Evolutionary conservation across 805 yeast species (phyloP).

Genomic region (Spathaspora arborariae): DNA sequence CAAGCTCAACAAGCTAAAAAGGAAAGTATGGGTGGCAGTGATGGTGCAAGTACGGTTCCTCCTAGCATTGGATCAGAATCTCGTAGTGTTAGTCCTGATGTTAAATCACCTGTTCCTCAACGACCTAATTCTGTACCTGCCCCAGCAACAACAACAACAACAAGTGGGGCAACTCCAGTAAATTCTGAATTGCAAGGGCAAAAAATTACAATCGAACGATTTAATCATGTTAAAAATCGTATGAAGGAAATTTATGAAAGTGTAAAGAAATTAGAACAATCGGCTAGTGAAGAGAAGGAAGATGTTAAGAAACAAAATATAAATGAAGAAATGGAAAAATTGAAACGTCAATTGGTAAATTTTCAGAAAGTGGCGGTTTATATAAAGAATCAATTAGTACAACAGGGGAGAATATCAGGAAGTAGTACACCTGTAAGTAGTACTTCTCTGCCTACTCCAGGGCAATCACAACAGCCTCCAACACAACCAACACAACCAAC

Average conservation of each 20-base stretch:
- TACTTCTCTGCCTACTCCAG: not conserved
- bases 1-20: conserved; percentile 16
- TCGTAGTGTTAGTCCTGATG: conserved; percentile 17
- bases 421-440: conserved; percentile 9
- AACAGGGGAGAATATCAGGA: conserved; percentile 21
- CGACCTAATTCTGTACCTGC: conserved; percentile 2
- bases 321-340: conserved; percentile 9
- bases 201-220: conserved; percentile 34
- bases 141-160: not conserved
- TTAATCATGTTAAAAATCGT: conserved; percentile 40
- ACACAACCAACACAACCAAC: conserved; percentile 3
- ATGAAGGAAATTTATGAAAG: conserved; percentile 44
- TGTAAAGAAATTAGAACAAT: conserved; percentile 40
- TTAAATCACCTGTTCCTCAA: conserved; percentile 16
- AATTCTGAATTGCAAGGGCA: conserved; percentile 12
- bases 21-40: not conserved
- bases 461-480: conserved; percentile 3
- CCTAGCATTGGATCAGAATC: conserved; percentile 11
- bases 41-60: not conserved
- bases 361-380: conserved; percentile 49
- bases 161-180: not conserved
- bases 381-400: conserved; percentile 39
- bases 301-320: conserved; percentile 28
- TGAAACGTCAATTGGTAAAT: conserved; percentile 43
- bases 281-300: conserved; percentile 38